A percentile compares a stretch with the other conserved stretches of the same genome.
phyloP scores from a whole-genome alignment of 148 eudicot genomes.

The Spergularia marina region DNA sequence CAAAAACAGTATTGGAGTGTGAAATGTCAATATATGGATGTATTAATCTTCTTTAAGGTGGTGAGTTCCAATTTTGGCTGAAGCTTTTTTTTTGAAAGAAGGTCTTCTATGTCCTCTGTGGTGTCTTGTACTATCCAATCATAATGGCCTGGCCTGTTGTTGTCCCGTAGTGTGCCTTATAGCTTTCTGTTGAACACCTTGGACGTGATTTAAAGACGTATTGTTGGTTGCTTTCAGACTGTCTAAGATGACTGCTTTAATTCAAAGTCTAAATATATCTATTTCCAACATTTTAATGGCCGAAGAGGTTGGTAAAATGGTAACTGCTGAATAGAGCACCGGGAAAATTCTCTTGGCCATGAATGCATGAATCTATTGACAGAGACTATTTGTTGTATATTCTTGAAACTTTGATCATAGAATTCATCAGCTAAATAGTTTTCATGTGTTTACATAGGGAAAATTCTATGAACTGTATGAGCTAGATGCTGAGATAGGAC shows the following conservation, averaged over 20 bases:
- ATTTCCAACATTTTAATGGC: too few species aligned
- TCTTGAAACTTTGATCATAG: not conserved
- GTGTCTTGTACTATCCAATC: not conserved
- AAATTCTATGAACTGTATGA: constrained; percentile 98
- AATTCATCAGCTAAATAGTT: not conserved
- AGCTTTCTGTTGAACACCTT: not conserved
- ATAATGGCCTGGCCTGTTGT: not conserved
- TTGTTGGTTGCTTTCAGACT: not conserved
- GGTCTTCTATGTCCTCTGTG: not conserved
- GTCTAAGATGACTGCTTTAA: not conserved
- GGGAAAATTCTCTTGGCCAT: not conserved
- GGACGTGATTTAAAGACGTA: not conserved
- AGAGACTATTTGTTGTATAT: not conserved
- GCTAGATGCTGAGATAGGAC: constrained; percentile 97
- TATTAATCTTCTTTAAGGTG: constrained; percentile 93
- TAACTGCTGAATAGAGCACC: not conserved
- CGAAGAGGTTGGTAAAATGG: not conserved
- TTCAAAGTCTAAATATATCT: not conserved
- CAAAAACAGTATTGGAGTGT: constrained; percentile 92
- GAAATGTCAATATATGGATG: constrained; percentile 87
- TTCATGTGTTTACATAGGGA: constrained; percentile 46
- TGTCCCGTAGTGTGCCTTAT: not conserved
- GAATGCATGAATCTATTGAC: not conserved
- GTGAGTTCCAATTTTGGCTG: constrained; percentile 42
- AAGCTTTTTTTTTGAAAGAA: not conserved